Percentiles rank a stretch among this genome's conserved stretches.
Evolutionary conservation across 2,329 filamentous ascomycete genomes (phyloP).

Genomic region (Aspergillus pseudonomiae): DNA sequence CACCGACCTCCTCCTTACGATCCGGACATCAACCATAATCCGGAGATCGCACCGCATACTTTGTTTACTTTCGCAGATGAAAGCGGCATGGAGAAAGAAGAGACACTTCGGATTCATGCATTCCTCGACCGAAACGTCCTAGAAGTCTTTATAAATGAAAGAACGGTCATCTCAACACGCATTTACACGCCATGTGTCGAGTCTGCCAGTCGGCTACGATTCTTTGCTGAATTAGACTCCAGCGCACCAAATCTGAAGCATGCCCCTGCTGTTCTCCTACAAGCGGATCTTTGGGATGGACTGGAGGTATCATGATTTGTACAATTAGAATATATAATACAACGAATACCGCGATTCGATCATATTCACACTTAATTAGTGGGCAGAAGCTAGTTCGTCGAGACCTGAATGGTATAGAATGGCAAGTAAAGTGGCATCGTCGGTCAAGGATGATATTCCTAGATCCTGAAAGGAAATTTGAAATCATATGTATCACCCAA

Average conservation of each 20-base stretch:
- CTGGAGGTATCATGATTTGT: neutral
- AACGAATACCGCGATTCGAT: too few species aligned
- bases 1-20: conserved; percentile 31
- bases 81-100: conserved; percentile 27
- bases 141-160: conserved; percentile 51
- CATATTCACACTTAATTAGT: too few species aligned
- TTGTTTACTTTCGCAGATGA: conserved; percentile 43
- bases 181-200: conserved; percentile 32
- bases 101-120: conserved; percentile 44
- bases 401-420: too few species aligned
- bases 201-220: conserved; percentile 8
- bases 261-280: neutral
- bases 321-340: neutral
- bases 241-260: neutral
- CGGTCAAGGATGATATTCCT: too few species aligned
- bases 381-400: too few species aligned
- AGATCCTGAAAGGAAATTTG: too few species aligned
- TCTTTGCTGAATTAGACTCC: neutral
- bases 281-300: neutral
- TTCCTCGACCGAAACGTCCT: conserved; percentile 49
- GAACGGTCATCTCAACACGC: conserved; percentile 46
- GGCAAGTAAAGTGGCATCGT: too few species aligned
- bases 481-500: too few species aligned
- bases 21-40: conserved; percentile 38
- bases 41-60: conserved; percentile 49